A percentile compares a stretch with the other conserved stretches of the same genome.
Conservation (phyloP, 1,284 basidiomycete species). For the Pseudozyma pruni region DNA sequence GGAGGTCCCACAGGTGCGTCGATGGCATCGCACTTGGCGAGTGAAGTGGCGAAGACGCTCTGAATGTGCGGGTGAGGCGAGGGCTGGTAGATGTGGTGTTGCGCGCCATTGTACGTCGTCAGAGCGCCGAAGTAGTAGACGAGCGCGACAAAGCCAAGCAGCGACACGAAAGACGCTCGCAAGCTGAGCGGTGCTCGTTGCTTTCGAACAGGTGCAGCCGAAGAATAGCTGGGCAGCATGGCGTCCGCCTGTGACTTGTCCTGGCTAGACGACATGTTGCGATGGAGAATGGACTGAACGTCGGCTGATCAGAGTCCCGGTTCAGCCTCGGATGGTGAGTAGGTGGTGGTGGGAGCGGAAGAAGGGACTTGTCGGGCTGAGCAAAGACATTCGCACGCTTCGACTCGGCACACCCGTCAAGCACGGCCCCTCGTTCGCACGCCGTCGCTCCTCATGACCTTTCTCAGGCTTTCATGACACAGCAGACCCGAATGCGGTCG, state of each 20-base stretch:
- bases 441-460: background rate
- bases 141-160: constrained; percentile 23
- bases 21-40: constrained; percentile 42
- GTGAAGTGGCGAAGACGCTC: constrained; percentile 23
- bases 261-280: constrained; percentile 16
- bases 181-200: constrained; percentile 8
- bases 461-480: constrained; percentile 6
- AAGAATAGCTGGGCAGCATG: constrained; percentile 28
- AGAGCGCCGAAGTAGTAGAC: constrained; percentile 31
- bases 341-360: background rate
- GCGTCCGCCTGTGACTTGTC: constrained; percentile 15
- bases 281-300: too few relatives aligned
- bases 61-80: constrained; percentile 35
- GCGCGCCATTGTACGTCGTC: constrained; percentile 10
- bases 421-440: background rate
- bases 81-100: constrained; percentile 41
- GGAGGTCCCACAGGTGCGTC: constrained; percentile 69
- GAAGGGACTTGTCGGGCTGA: background rate
- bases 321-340: background rate
- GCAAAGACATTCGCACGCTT: background rate
- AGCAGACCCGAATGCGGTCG: background rate
- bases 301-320: background rate
- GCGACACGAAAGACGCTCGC: constrained; percentile 24
- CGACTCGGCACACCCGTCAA: background rate
- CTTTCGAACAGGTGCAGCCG: constrained; percentile 13